A percentile compares a stretch with the other conserved stretches of the same genome.
Conservation (phyloP, 768 basidiomycete genomes). For the Clathrus columnatus region DNA sequence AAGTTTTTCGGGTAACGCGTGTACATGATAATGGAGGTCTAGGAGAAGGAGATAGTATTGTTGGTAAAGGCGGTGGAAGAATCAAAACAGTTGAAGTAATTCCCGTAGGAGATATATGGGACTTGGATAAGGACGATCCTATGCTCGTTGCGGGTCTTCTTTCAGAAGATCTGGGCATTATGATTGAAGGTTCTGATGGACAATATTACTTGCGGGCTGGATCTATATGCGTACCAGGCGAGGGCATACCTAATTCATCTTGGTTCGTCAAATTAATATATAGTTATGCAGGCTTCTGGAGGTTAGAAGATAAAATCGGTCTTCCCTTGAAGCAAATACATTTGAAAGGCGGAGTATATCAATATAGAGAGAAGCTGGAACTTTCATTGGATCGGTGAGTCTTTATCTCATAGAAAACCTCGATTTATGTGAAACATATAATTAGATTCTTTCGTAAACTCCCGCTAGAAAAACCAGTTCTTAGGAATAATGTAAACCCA, state of each 20-base stretch:
- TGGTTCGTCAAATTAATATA: not conserved
- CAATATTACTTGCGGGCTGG: conserved; percentile 71
- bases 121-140: conserved; percentile 46
- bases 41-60: conserved; percentile 28
- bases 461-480: conserved; percentile 57
- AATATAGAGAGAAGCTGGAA: conserved; percentile 10
- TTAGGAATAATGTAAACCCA: conserved; percentile 45
- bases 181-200: conserved; percentile 39
- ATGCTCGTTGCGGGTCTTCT: conserved; percentile 54
- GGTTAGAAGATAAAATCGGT: conserved; percentile 69
- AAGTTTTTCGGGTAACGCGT: conserved; percentile 43
- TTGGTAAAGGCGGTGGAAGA: conserved; percentile 6
- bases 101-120: conserved; percentile 40
- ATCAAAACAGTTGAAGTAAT: conserved; percentile 45
- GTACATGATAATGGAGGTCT: conserved; percentile 26
- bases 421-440: not conserved
- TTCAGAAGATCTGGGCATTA: conserved; percentile 33
- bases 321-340: conserved; percentile 70
- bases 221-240: conserved; percentile 56
- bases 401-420: not conserved
- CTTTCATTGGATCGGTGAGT: conserved; percentile 40
- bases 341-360: conserved; percentile 55
- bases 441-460: conserved; percentile 53
- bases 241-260: conserved; percentile 11
- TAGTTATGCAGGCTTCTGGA: conserved; percentile 55